Evolutionary conservation across 2,329 filamentous ascomycete genomes (phyloP), one percentile per base, ranked within the genome.

Genomic region (Hypoxylon sp.): DNA sequence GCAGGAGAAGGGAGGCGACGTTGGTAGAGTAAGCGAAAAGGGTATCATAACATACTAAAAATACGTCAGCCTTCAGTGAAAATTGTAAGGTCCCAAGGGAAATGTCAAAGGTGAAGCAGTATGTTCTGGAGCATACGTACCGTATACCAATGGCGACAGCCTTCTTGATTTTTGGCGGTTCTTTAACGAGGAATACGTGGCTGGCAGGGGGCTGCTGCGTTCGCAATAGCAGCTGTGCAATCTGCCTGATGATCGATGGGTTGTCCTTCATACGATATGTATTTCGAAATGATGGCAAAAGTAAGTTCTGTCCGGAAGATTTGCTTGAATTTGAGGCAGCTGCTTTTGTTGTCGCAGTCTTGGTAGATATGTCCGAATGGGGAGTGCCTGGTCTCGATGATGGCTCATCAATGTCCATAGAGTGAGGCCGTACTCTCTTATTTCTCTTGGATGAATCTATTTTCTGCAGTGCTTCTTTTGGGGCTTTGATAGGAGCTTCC

Each of bases 61-160:
- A 45, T n/a, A 16, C 22, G 42, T 61, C 54, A 61, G 57, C 30
- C 22, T 54, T 30, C 36, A 36, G 20, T 7, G 12, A 22, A 32
- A 14, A 26, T 3, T 32, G 8, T n/a, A 38, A 7, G 8, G 14
- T 6, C 16, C 36, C 7, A 40, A 8, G 11, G 36, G n/a, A 18
- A 5, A n/a, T 40, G 9, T 40, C 7, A 16, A 11, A 3, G 5
- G 7, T 3, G 16, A 40, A 18, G 36, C 6, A 40, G n/a, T n/a
- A 11, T 2, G 8, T 16, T 40, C 36, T 40, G 11, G 16, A 11
- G 16, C 20, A 36, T 40, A 49, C 57, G 14, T 61, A 61, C 57
- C 61, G 96, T 0, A 99, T 89, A 38, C 96, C 96, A 70, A 99
- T 97, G 1, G 94, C 93, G 4, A 99, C 84, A 11, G 96, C 96